phyloP scores from a whole-genome alignment of 768 basidiomycete species.

The Suillus subaureus region DNA sequence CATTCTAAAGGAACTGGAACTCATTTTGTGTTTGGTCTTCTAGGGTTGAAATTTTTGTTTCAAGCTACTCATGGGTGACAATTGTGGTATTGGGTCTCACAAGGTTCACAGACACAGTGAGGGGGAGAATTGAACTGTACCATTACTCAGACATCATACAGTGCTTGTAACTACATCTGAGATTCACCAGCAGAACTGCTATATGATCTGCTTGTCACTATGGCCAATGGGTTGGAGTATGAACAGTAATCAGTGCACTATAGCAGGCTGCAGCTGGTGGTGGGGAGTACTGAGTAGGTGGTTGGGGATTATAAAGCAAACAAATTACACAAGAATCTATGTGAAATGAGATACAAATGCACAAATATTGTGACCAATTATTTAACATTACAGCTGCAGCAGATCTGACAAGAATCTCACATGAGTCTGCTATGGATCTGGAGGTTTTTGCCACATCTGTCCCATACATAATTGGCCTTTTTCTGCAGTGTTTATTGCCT shows the following conservation, averaged over 20 bases:
- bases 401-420: too few species aligned
- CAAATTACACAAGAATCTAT: neutral
- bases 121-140: too few species aligned
- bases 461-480: too few species aligned
- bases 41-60: too few species aligned
- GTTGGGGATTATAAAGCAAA: neutral
- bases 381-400: neutral
- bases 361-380: neutral
- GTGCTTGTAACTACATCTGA: constrained; percentile 1
- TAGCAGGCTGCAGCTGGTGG: neutral
- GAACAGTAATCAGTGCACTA: neutral
- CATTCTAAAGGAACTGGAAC: too few species aligned
- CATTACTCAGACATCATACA: neutral
- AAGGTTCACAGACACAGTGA: too few species aligned
- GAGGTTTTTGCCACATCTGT: too few species aligned
- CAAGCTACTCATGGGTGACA: too few species aligned
- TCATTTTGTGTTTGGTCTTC: too few species aligned
- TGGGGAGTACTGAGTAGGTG: neutral
- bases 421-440: too few species aligned
- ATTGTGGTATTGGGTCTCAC: too few species aligned
- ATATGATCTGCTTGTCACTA: neutral
- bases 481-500: too few species aligned
- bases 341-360: neutral
- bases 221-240: neutral
- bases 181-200: neutral